Evolutionary conservation across 495 filamentous ascomycete species (phyloP), one percentile per base, ranked within the genome.

Genomic region (Monascus purpureus): DNA sequence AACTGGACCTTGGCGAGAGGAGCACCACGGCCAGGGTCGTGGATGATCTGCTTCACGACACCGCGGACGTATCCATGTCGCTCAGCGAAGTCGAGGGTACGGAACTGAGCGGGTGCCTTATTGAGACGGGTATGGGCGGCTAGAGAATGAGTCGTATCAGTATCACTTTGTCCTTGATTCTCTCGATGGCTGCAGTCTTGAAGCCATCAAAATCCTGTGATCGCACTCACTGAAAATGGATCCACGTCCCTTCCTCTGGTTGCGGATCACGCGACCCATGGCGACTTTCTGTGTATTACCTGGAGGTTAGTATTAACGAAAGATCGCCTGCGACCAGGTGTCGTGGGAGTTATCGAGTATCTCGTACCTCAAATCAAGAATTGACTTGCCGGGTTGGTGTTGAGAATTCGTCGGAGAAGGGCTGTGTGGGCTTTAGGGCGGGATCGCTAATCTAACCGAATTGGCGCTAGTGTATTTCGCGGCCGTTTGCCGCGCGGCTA

Each of bases 41-140:
- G 90, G 69, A 99, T 80, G 63, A 99, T 94, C 54, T 95, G 84
- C 76, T 92, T 95, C 49, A 97, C 85, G 31, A 95, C 73, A 61
- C 90, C 90, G 37, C 90, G 82, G 54, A 90, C 74, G 67, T 96
- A 97, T 53, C 90, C 90, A 75, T 94, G 80, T 46, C 84, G 76
- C 70, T 95, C 86, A 55, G 85, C 77, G 63, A 73, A 96, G 61
- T 97, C 90, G 67, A 92, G 80, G 40, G 72, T 79, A 62, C 90
- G 72, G 77, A 96, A 96, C 63, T 93, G 81, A 47, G 90, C 85
- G 26, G 79, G 75, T 29, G 75, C 72, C 65, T 95, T 95, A 66
- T 86, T 83, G 47, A 95, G 77, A 55, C 83, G 82, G 67, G 88
- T 93, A 71, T 86, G 57, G 50, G 81, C 79, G 57, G 73, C 73